phyloP scores from a whole-genome alignment of 495 filamentous ascomycete species.

The Aspergillus bertholletiae region DNA sequence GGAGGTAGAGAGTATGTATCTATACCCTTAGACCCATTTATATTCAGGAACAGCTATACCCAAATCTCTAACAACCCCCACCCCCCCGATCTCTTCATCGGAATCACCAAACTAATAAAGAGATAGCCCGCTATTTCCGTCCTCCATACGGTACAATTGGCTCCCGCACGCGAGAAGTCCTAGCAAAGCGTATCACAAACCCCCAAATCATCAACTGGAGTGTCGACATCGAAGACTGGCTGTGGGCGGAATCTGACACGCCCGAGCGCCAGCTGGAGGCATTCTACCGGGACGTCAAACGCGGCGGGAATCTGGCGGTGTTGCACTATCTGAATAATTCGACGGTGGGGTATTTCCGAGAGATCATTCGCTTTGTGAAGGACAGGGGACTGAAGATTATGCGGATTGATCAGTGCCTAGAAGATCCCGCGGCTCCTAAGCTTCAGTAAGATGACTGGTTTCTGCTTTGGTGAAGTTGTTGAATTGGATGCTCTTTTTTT shows the following conservation, averaged over 20 bases:
- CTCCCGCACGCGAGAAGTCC: slow-evolving; percentile 62
- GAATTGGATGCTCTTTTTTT: background rate
- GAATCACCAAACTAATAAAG: slow-evolving; percentile 1
- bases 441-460: too few species aligned
- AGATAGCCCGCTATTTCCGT: slow-evolving; percentile 60
- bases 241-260: slow-evolving; percentile 62
- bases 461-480: background rate
- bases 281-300: slow-evolving; percentile 63
- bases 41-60: too few species aligned
- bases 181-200: slow-evolving; percentile 49
- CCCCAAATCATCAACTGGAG: slow-evolving; percentile 68
- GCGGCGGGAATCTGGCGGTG: slow-evolving; percentile 70
- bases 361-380: slow-evolving; percentile 70
- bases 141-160: slow-evolving; percentile 75
- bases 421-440: slow-evolving; percentile 53
- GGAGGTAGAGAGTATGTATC: slow-evolving; percentile 37
- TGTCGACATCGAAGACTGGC: slow-evolving; percentile 77
- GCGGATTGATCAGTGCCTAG: slow-evolving; percentile 77
- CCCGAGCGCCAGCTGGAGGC: slow-evolving; percentile 72
- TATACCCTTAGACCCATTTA: too few species aligned
- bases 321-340: slow-evolving; percentile 71
- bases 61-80: background rate
- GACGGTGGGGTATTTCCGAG: slow-evolving; percentile 62
- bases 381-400: slow-evolving; percentile 63
- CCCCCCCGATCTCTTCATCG: background rate